phyloP scores from a whole-genome alignment of 371 early-diverging fungal genomes.

The Phascolomyces articulosus region DNA sequence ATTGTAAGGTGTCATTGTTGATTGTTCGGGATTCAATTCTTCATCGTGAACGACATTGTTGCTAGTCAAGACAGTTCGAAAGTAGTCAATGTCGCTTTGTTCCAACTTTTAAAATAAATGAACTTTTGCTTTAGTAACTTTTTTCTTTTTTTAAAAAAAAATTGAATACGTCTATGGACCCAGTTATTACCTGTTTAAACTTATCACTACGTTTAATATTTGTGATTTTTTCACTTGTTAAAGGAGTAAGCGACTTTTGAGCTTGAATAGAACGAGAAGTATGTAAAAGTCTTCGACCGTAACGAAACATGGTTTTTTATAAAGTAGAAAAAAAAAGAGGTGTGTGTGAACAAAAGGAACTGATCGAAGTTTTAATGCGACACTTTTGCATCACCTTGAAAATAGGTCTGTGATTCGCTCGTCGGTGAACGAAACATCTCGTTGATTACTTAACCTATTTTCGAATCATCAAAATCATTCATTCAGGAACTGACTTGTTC shows the following conservation, averaged over 20 bases:
- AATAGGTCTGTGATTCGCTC: neutral
- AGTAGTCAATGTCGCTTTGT: conserved; percentile 55
- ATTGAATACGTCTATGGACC: neutral
- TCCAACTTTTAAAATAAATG: conserved; percentile 15
- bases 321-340: neutral
- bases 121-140: neutral
- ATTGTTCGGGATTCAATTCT: conserved; percentile 3
- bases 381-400: neutral
- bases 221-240: conserved; percentile 14
- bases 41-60: conserved; percentile 24
- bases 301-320: neutral
- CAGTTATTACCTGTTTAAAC: conserved; percentile 13
- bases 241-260: conserved; percentile 5
- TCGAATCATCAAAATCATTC: neutral
- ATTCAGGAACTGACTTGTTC: too few relatives aligned
- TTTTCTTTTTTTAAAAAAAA: neutral
- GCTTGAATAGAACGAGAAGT: conserved; percentile 1
- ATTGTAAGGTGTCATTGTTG: conserved; percentile 59
- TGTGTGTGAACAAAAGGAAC: neutral
- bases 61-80: conserved; percentile 46
- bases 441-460: neutral
- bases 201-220: conserved; percentile 9
- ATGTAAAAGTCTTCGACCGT: conserved; percentile 2
- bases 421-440: neutral
- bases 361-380: neutral